These are phyloP conservation scores for Saccharomyces mikatae DNA, from an alignment of 805 yeast genomes.

Conservation along the genomic window DNA sequence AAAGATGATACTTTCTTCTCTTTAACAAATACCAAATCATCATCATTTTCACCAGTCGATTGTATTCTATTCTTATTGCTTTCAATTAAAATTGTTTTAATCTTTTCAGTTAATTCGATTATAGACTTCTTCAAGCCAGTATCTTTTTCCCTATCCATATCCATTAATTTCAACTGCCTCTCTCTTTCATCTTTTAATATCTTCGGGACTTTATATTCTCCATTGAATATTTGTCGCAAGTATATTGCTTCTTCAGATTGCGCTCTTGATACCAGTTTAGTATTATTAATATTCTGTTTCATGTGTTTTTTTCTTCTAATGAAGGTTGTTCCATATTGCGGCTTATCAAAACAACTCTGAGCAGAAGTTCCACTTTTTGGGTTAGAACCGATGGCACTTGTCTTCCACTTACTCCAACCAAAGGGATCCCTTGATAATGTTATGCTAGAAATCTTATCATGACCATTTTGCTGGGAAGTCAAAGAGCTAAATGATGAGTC, in stretches of 20 bases:
- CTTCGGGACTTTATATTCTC: constrained; percentile 31
- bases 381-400: constrained; percentile 23
- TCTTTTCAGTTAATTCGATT: constrained; percentile 22
- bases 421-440: constrained; percentile 24
- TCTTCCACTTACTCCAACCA: constrained; percentile 22
- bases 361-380: not conserved
- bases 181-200: constrained; percentile 20
- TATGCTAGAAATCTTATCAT: constrained; percentile 1
- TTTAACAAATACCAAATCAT: constrained; percentile 23
- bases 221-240: constrained; percentile 29
- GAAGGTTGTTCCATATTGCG: constrained; percentile 35
- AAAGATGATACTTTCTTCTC: constrained; percentile 23
- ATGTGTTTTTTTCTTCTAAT: constrained; percentile 13
- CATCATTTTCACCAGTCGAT: constrained; percentile 6
- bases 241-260: constrained; percentile 25
- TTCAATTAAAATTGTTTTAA: constrained; percentile 18
- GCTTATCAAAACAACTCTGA: not conserved
- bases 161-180: constrained; percentile 17
- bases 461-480: not conserved
- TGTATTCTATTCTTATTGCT: constrained; percentile 3
- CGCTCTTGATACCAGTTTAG: constrained; percentile 10
- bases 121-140: constrained; percentile 14
- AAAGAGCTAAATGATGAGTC: not conserved
- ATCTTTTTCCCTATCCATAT: constrained; percentile 12
- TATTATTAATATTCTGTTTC: constrained; percentile 3